Evolutionary conservation across 345 rosid genomes (phyloP), one percentile per base, ranked within the genome.

Genomic region (Eucalyptus cloeziana): DNA sequence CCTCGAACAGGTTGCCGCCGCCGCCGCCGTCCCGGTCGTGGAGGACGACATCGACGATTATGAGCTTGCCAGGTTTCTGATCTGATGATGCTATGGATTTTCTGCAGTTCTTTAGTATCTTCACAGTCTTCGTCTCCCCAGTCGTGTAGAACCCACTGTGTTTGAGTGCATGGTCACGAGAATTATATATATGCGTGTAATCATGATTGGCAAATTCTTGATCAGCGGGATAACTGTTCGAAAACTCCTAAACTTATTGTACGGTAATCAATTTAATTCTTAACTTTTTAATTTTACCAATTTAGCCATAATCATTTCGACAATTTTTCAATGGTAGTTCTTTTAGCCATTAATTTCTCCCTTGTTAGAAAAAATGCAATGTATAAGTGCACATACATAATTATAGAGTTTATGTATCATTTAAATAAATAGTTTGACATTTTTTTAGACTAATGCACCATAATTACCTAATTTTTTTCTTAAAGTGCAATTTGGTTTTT

Each of bases 101-200:
- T 52, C 88, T 54, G 87, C 92, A 90, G 24, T 90, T 91, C n/a
- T 67, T 91, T 47, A 92, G n/a, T 19, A 92, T 91, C 49, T 87
- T 87, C 6, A 90, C 92, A 90, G 24, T 89, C 24, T 50, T 89
- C 91, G 30, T 91, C 93, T 8, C 80, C 79, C 93, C 90, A 91
- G 76, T 91, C 91, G 50, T 91, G 94, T 50, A 91, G 30, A 37
- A 91, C 54, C 92, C 90, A 90, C 93, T 91, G 67, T 43, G 49
- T 85, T 17, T 30, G 21, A 45, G 9, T 52, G 13, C 52, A 27
- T n/a, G 49, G 47, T 44, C 19, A 17, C 4, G 19, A 49, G 13
- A 37, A 37, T 71, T 33, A 16, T 33, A 9, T 40, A n/a, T 24
- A 19, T 45, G 47, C 17, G 7, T n/a, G 14, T 27, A 27, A 60